phyloP scores from a whole-genome alignment of 2,329 filamentous ascomycete genomes.

The Cordyceps fumosorosea region DNA sequence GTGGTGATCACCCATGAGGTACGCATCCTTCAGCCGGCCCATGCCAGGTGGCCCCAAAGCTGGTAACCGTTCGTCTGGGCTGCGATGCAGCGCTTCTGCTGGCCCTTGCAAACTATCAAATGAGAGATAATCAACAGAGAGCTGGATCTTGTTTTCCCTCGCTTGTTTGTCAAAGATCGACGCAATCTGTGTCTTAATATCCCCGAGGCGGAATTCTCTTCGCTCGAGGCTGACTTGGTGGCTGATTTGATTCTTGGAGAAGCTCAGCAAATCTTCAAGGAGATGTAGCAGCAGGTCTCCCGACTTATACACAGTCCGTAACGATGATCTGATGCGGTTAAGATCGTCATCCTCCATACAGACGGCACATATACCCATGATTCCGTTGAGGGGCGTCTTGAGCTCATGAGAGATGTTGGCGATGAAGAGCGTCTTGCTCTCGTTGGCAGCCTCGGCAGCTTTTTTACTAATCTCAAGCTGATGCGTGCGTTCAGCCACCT shows the following conservation, averaged over 20 bases:
- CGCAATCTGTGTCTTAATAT: conserved; percentile 73
- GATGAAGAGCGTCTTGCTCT: conserved; percentile 82
- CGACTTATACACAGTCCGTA: conserved; percentile 85
- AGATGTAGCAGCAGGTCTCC: conserved; percentile 79
- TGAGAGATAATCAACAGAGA: conserved; percentile 57
- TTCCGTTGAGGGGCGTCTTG: conserved; percentile 92
- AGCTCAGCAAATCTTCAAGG: conserved; percentile 82
- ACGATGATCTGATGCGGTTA: conserved; percentile 67
- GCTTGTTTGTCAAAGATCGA: conserved; percentile 90
- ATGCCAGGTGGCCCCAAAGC: conserved; percentile 23
- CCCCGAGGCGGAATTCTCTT: conserved; percentile 74
- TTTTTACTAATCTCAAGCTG: conserved; percentile 87
- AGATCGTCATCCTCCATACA: conserved; percentile 89
- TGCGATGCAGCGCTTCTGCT: neutral
- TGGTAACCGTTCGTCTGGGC: neutral
- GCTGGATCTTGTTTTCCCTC: conserved; percentile 67
- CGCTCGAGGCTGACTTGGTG: conserved; percentile 77
- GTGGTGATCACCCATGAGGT: conserved; percentile 84
- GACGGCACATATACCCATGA: conserved; percentile 87
- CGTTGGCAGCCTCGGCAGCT: conserved; percentile 84
- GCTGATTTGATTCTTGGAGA: conserved; percentile 92
- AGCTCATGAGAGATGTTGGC: conserved; percentile 80
- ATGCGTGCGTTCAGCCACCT: conserved; percentile 74
- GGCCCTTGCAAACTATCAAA: neutral
- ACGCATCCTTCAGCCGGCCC: conserved; percentile 73